Conservation (phyloP, 1,284 basidiomycete genomes). For the Ustilago esculenta region DNA sequence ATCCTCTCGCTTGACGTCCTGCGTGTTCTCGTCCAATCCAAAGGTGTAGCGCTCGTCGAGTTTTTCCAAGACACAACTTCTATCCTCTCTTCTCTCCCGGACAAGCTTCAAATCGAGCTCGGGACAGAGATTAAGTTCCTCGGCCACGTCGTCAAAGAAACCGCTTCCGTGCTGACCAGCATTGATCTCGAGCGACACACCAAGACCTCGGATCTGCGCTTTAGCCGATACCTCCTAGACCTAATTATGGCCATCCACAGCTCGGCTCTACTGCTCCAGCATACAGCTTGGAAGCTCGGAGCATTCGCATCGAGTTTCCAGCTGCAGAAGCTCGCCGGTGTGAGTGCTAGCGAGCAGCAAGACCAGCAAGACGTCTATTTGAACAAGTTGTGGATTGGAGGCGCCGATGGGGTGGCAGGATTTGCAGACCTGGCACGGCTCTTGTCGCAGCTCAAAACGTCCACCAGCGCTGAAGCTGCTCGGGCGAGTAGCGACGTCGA, state of each 20-base stretch:
- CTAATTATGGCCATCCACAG: slow-evolving; percentile 37
- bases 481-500: slow-evolving; percentile 15
- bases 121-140: slow-evolving; percentile 20
- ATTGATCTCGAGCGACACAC: slow-evolving; percentile 26
- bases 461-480: slow-evolving; percentile 2
- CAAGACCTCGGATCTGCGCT: slow-evolving; percentile 29
- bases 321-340: slow-evolving; percentile 24
- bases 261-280: slow-evolving; percentile 41
- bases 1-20: slow-evolving; percentile 77
- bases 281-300: slow-evolving; percentile 31
- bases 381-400: slow-evolving; percentile 37
- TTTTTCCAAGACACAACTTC: slow-evolving; percentile 66
- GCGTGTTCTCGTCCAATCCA: slow-evolving; percentile 70
- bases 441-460: slow-evolving; percentile 23
- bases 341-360: slow-evolving; percentile 4
- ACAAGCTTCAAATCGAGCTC: background rate
- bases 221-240: slow-evolving; percentile 42
- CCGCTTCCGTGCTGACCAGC: slow-evolving; percentile 1
- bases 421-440: slow-evolving; percentile 29
- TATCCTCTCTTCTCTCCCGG: slow-evolving; percentile 20
- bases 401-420: slow-evolving; percentile 16
- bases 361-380: slow-evolving; percentile 27
- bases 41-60: slow-evolving; percentile 66
- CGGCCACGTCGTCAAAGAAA: slow-evolving; percentile 3
- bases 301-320: slow-evolving; percentile 1